Conservation (phyloP, 164 flowering plant species). For the Berberis thunbergii region DNA sequence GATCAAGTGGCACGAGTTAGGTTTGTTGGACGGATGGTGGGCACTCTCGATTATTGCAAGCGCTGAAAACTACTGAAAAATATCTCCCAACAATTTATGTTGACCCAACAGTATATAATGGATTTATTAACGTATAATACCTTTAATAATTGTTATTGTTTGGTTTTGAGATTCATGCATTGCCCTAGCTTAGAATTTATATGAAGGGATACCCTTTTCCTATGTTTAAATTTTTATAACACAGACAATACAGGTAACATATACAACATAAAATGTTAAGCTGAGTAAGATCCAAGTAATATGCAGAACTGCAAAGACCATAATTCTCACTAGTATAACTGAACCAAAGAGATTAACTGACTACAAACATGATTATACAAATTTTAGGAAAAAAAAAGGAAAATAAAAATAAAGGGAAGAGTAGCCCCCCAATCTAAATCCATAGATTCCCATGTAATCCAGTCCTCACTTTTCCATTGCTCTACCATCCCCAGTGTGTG, state of each 20-base stretch:
- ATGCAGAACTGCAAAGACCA: slow-evolving; percentile 3
- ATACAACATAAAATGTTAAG: not conserved
- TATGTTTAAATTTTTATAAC: not conserved
- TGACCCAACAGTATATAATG: too few relatives aligned
- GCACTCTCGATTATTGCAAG: too few relatives aligned
- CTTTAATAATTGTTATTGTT: too few relatives aligned
- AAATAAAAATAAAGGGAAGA: not conserved
- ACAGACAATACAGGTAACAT: not conserved
- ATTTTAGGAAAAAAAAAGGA: slow-evolving; percentile 17
- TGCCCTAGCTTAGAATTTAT: not conserved
- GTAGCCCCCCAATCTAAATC: not conserved
- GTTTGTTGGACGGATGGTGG: too few relatives aligned
- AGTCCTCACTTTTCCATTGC: not conserved
- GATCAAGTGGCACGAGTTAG: too few relatives aligned
- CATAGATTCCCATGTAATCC: not conserved
- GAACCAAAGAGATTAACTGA: slow-evolving; percentile 19
- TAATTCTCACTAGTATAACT: not conserved
- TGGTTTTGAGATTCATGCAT: too few relatives aligned
- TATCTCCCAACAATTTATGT: too few relatives aligned
- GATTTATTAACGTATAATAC: too few relatives aligned
- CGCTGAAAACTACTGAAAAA: too few relatives aligned
- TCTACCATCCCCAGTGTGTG: not conserved
- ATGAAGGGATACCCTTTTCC: not conserved
- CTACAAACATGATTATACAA: slow-evolving; percentile 40
- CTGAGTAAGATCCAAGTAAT: not conserved